Evolutionary conservation across 2,329 filamentous ascomycete species (phyloP).

Genomic region (Orbilia javanica): DNA sequence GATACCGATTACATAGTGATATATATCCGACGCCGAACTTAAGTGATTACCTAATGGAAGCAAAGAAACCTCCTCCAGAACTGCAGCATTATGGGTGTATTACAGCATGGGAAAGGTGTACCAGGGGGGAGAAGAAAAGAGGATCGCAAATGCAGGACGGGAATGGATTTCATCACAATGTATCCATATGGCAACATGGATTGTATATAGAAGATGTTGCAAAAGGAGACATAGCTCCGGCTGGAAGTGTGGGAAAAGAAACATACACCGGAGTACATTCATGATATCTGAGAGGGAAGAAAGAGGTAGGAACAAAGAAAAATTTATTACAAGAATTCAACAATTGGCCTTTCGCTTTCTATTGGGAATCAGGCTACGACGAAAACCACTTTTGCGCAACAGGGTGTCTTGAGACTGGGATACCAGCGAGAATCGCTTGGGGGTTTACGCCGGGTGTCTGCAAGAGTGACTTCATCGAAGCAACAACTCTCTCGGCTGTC

Average conservation of each 20-base stretch:
- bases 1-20: neutral
- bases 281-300: slow-evolving; percentile 24
- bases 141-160: slow-evolving; percentile 1
- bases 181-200: slow-evolving; percentile 29
- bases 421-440: slow-evolving; percentile 78
- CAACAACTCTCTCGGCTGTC: slow-evolving; percentile 80
- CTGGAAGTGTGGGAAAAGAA: slow-evolving; percentile 17
- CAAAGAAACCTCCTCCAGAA: neutral
- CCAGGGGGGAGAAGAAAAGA: neutral
- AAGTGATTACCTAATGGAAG: slow-evolving; percentile 6
- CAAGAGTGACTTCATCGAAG: slow-evolving; percentile 82
- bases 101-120: neutral
- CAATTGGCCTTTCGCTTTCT: slow-evolving; percentile 28
- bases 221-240: slow-evolving; percentile 1
- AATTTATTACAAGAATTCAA: slow-evolving; percentile 58
- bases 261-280: slow-evolving; percentile 29
- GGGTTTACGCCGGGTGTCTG: slow-evolving; percentile 80
- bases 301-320: slow-evolving; percentile 28
- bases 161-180: slow-evolving; percentile 6
- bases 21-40: slow-evolving; percentile 13
- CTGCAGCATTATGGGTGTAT: neutral
- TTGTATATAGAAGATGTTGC: slow-evolving; percentile 31
- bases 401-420: slow-evolving; percentile 83
- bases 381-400: slow-evolving; percentile 83
- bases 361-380: slow-evolving; percentile 64